Evolutionary conservation across 768 basidiomycete genomes (phyloP), one percentile per base, ranked within the genome.

Genomic region (Pleurotus salmoneostramineus): DNA sequence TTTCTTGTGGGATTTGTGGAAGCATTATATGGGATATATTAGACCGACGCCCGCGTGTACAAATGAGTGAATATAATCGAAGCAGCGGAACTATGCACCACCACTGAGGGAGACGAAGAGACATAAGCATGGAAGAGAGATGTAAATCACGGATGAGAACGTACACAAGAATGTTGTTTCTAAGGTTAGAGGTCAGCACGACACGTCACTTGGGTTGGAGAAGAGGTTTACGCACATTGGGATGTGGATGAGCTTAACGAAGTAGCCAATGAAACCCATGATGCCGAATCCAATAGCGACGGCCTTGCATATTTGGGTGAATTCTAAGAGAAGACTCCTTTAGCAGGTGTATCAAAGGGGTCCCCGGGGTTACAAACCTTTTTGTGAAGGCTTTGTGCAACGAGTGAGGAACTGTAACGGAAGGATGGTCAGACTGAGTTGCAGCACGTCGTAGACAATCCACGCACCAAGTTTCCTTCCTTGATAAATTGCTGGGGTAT

Each of bases 191-290:
- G 5, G 50, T 63, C 21, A 64, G 64, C 68, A 54, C 34, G 48
- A 42, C n/a, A 51, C 6, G 46, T 46, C 10, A 50, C 50, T n/a
- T 17, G 14, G 48, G 12, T 34, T 44, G 33, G 42, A 51, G 40
- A 55, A 8, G 37, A 40, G 55, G 14, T 58, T 37, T 33, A 85
- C 95, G 77, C 64, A 96, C 95, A 97, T 96, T 66, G 95, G 95
- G 73, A 96, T 97, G 74, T 98, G 95, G 65, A 98, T 95, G 63
- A 98, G 86, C 74, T 98, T 98, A 64, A 97, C 95, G 69, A 98
- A 89, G 79, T 96, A 99, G 12, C 97, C 97, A 71, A 99, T 95
- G 82, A 98, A 96, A 12, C 97, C 97, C 95, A 98, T 98, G 63
- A 99, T 92, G 51, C 89, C 93, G 68, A 99, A 99, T 11, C 97